Base-by-base conservation (phyloP, 2,329 filamentous ascomycete genomes). In the Tolypocladium sp. region DNA sequence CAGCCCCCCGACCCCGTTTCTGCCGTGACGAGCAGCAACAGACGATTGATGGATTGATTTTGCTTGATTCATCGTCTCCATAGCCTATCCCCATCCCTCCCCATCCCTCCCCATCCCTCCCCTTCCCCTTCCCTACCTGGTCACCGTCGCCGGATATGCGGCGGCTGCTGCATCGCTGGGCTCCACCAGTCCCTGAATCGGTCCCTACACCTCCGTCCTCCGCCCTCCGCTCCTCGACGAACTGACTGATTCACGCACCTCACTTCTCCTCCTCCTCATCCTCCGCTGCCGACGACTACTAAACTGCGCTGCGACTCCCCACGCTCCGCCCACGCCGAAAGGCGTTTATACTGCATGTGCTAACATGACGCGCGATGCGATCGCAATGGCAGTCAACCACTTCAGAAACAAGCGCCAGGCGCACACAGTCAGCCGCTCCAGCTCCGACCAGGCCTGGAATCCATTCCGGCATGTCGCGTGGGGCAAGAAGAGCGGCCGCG, bases 341-440 rank as follows among this genome's bases (percentile, higher is more conserved):
- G 38, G 54, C 54, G 54, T 44, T 27, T 12, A 42, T 30, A 44
- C 27, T 35, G 30, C 54, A 15, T n/a, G 54, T 22, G 54, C 54
- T 63, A 60, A 63, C 56, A 40, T 41, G 56, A 30, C 51, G 37
- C 55, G 52, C 58, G 56, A 59, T 57, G 52, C 46, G 35, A 49
- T 65, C 52, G 55, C 59, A 56, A 61, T 66, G 61, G 53, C 69
- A 81, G 79, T 79, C 72, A 81, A 81, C 63, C 69, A 73, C 49
- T 77, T 73, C 64, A 71, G 69, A 57, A 74, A 77, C 62, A 81
- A 76, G 71, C 73, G 74, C 60, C 68, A 72, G 59, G 79, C 79
- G 60, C 76, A 77, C 60, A 70, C 63, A 27, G 65, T 78, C 51
- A 76, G 77, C 56, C 74, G 77, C 59, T 68, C 73, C 41, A 70